A percentile compares a stretch with the other conserved stretches of the same genome.
Evolutionary conservation across 2,329 filamentous ascomycete genomes (phyloP).

Genomic region (Pyricularia pennisetigena): DNA sequence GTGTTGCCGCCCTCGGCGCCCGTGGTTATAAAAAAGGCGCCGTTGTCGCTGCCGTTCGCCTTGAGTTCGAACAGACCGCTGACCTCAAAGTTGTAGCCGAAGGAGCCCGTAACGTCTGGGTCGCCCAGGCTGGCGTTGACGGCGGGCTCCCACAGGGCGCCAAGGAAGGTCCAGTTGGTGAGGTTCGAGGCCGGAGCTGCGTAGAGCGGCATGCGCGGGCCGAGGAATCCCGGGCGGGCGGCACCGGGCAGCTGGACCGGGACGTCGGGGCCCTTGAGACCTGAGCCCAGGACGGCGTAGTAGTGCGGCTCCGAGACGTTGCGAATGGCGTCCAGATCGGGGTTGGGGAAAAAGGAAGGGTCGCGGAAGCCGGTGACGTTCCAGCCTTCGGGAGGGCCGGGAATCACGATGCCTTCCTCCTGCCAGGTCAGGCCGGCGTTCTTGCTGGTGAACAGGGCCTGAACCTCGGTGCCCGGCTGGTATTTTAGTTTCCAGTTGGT

Average conservation of each 20-base stretch:
- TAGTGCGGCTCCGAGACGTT: background rate
- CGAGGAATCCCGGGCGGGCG: conserved; percentile 1
- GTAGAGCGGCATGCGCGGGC: conserved; percentile 1
- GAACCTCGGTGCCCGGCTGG: background rate
- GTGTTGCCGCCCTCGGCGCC: conserved; percentile 2
- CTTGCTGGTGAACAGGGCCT: background rate
- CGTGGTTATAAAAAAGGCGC: background rate
- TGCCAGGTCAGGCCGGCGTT: background rate
- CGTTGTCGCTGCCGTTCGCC: background rate
- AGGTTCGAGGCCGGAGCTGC: background rate
- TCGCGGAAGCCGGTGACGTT: conserved; percentile 2
- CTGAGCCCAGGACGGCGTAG: background rate
- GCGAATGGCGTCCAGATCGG: background rate
- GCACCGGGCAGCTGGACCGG: background rate
- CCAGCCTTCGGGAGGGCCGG: conserved; percentile 1
- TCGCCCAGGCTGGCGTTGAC: background rate
- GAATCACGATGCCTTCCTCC: background rate
- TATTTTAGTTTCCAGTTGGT: background rate
- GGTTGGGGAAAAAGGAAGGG: background rate
- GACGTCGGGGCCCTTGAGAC: background rate
- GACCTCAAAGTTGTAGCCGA: conserved; percentile 4
- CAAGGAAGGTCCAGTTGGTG: conserved; percentile 1
- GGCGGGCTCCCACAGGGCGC: conserved; percentile 1
- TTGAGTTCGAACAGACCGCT: background rate
- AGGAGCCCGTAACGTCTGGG: conserved; percentile 2